These are phyloP conservation scores for Termitomyces sp. DNA, from an alignment of 768 basidiomycete genomes.

Conservation along the genomic window DNA sequence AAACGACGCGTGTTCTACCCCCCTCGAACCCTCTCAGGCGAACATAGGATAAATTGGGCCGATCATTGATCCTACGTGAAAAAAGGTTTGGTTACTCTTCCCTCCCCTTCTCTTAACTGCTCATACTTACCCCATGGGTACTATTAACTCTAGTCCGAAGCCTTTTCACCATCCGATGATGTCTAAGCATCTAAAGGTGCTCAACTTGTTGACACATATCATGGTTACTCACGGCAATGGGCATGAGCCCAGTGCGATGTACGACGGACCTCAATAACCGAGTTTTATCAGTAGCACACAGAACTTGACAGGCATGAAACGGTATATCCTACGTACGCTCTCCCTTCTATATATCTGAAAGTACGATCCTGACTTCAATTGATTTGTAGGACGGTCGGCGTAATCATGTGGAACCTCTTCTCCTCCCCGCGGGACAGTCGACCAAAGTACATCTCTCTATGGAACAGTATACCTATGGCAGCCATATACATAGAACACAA, in stretches of 20 bases:
- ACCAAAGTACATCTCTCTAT: constrained; percentile 31
- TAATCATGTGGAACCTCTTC: constrained; percentile 52
- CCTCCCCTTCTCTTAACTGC: not conserved
- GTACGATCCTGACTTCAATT: not conserved
- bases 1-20: constrained; percentile 38
- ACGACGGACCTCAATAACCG: constrained; percentile 50
- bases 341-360: not conserved
- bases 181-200: constrained; percentile 45
- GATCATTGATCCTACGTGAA: constrained; percentile 42
- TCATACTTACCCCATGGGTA: not conserved
- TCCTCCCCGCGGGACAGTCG: constrained; percentile 53
- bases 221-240: constrained; percentile 50
- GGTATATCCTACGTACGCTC: constrained; percentile 39
- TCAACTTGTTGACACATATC: constrained; percentile 42
- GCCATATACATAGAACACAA: constrained; percentile 27
- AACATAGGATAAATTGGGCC: constrained; percentile 46
- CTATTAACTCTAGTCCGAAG: constrained; percentile 33
- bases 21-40: constrained; percentile 37
- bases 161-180: constrained; percentile 42
- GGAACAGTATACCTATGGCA: not conserved
- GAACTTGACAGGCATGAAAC: constrained; percentile 43
- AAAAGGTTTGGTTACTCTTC: constrained; percentile 32
- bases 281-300: constrained; percentile 46
- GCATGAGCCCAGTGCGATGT: constrained; percentile 44
- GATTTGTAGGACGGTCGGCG: constrained; percentile 35